These are phyloP conservation scores for Macaranga tanarius DNA, from an alignment of 441 rosid genomes.

Conservation along the genomic window DNA sequence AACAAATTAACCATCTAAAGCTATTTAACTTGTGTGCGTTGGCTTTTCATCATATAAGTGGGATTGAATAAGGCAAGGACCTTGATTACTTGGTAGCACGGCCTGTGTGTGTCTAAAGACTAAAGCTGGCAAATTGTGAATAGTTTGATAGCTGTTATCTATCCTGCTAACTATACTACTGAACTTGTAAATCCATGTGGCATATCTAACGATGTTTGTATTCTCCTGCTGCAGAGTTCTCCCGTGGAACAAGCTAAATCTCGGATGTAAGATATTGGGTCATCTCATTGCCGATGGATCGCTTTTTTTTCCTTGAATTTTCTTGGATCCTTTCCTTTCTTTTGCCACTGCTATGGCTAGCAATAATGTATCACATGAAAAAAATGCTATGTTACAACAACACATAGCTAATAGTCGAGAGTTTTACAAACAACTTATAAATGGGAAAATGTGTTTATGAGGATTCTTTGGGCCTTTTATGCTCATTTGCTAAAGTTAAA, in stretches of 20 bases:
- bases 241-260: constrained; percentile 57
- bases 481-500: too few relatives aligned
- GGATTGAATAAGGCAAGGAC: background rate
- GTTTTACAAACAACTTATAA: background rate
- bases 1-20: background rate
- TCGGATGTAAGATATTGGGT: constrained; percentile 40
- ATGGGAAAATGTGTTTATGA: background rate
- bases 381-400: background rate
- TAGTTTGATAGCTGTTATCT: background rate
- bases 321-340: background rate
- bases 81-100: background rate
- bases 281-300: background rate
- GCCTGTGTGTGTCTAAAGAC: background rate
- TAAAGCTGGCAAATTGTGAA: background rate
- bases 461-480: too few relatives aligned
- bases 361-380: constrained; percentile 6
- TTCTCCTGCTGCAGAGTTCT: constrained; percentile 52
- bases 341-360: background rate
- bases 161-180: background rate
- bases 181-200: background rate
- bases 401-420: background rate
- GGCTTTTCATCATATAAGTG: background rate
- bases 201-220: constrained; percentile 11
- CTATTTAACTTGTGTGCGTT: background rate
- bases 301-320: background rate